Percentiles rank a stretch among this genome's conserved stretches.
phyloP scores from a whole-genome alignment of 2,329 filamentous ascomycete genomes.

The Aspergillus sclerotialis region DNA sequence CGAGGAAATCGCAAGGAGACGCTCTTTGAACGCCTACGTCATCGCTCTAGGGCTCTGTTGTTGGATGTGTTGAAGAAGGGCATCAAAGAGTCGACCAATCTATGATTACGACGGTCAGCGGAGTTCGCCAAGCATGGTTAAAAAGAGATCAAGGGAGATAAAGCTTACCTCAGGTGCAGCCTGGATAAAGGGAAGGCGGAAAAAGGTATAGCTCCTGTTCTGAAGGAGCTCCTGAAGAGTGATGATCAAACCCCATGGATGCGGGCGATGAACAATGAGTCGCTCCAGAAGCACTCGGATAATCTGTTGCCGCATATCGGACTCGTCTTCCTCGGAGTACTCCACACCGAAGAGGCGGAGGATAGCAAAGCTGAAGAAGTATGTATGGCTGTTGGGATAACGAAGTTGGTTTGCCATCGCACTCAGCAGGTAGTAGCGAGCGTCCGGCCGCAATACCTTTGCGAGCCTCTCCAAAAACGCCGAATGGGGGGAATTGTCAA shows the following conservation, averaged over 20 bases:
- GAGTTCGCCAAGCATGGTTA: background rate
- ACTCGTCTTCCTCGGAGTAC: conserved; percentile 61
- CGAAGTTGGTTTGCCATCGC: conserved; percentile 89
- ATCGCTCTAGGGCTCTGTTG: conserved; percentile 41
- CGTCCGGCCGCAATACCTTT: conserved; percentile 66
- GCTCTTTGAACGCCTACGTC: conserved; percentile 16
- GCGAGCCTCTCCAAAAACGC: conserved; percentile 69
- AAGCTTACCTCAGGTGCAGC: conserved; percentile 69
- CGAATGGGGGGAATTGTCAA: conserved; percentile 62
- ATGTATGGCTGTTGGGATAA: conserved; percentile 80
- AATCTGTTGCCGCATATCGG: conserved; percentile 82
- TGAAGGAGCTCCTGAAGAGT: conserved; percentile 84
- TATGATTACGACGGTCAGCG: conserved; percentile 11
- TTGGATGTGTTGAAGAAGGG: conserved; percentile 39
- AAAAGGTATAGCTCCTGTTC: conserved; percentile 86
- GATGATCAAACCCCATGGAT: conserved; percentile 90
- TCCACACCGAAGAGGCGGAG: conserved; percentile 79
- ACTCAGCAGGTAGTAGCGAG: conserved; percentile 74
- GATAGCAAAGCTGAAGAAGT: conserved; percentile 83
- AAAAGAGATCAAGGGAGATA: background rate
- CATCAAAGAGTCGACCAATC: conserved; percentile 41
- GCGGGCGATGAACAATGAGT: conserved; percentile 79
- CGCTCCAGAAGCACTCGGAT: conserved; percentile 83
- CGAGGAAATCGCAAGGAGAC: conserved; percentile 7
- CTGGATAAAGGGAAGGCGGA: conserved; percentile 88